Base-by-base conservation (phyloP, 495 filamentous ascomycete genomes). In the Podospora appendiculata region DNA sequence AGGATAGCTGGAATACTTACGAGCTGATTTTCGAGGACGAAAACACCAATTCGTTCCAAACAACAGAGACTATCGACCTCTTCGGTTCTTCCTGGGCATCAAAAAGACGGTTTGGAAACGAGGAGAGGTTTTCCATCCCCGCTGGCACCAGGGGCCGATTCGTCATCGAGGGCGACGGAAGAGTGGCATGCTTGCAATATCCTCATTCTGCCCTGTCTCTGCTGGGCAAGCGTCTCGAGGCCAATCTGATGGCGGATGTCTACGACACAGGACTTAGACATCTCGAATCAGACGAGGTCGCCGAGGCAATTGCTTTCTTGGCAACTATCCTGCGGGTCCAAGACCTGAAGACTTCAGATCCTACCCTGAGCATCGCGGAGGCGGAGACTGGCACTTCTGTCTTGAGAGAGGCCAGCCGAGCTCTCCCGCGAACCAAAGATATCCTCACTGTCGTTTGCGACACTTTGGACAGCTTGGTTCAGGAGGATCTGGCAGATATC, bases 371-470 rank as follows among this genome's bases (percentile, higher is more conserved):
- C 8, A 32, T 9, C 32, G 35, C 49, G 16, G 55, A 61, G n/a
- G 51, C 64, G 10, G 72, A 74, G 17, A 52, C 66, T 8, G 76
- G 70, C 8, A 50, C 68, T 19, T 53, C 53, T 25, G 75, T 93
- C 17, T 66, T 95, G 13, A 81, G 83, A 56, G 78, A 84, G 58
- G 80, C 85, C 2, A 90, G 88, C 54, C 84, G 88, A 60, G 80
- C 81, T n/a, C 64, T 95, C 3, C 79, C 80, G 36, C 76, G 78
- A 14, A 84, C 83, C 55, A 80, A 81, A 49, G 94, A 97, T 59
- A 83, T 97, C 39, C 74, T 93, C 48, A 79, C 80, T 9, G 79
- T 96, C 42, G 73, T 96, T 12, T 84, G 88, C 54, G 86, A 94
- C 55, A 85, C 92, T 4, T 82, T 97, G 47, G 93, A 97, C 59